Base-by-base conservation (phyloP, 2,329 filamentous ascomycete genomes). In the Westerdykella aurantiaca region DNA sequence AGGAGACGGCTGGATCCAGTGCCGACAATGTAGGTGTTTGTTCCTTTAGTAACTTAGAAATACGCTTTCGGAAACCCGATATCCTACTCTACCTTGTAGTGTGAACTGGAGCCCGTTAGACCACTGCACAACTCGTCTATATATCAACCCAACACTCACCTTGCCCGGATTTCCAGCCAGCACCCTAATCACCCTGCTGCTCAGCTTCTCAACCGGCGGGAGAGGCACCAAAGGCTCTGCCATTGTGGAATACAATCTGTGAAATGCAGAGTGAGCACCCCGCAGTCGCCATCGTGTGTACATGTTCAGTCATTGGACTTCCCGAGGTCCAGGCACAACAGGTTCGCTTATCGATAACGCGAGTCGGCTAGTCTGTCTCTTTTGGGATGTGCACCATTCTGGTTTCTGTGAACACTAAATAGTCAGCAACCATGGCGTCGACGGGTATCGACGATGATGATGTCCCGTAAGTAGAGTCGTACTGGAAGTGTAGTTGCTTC, bases 1-100 rank as follows among this genome's bases (percentile, higher is more conserved):
- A 98, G 78, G 46, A 97, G 76, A 9, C 93, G 82, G 6, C 72
- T 69, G 5, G 72, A 64, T 3, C 90, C 91, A 6, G 78, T 82
- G 46, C 93, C 93, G 46, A 98, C 61, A 14, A 98, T 78, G 66
- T 98, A 98, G 29, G 93, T 98, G 67, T 98, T 98, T 54, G 93
- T 96, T 49, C 89, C 76, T 79, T 53, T 77, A 58, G 25, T n/a
- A 29, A 4, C 43, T 50, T 31, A 61, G 55, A 35, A 7, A 14
- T 14, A 35, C 33, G 6, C 33, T 35, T 14, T 14, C 13, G 12
- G 21, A 18, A 14, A 7, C 18, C 14, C 29, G 13, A 6, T 9
- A 3, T 12, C 14, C n/a, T 22, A 34, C 44, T n/a, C 35, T 62
- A 75, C 79, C 80, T 76, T 83, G 80, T n/a, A 83, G 64, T 0